Conservation (phyloP, 345 rosid species). For the Salix koriyanagi region DNA sequence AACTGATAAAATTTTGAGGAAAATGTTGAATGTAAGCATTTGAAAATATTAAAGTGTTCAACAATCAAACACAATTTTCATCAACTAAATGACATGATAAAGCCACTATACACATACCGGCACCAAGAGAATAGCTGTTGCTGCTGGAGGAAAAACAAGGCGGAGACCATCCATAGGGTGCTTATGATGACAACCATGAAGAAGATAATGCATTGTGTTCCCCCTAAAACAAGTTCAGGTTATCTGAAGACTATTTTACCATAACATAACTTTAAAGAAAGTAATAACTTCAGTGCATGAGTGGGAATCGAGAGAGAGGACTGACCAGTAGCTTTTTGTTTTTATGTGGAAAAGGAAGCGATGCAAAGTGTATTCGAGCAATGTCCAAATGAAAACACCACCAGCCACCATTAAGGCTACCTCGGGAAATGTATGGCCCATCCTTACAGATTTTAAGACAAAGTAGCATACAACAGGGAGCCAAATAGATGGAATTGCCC, state of each 20-base stretch:
- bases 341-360: conserved; percentile 94
- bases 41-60: neutral
- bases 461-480: conserved; percentile 70
- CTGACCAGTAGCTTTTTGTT: conserved; percentile 85
- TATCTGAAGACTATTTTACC: neutral
- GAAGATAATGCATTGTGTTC: conserved; percentile 72
- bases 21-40: neutral
- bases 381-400: conserved; percentile 82
- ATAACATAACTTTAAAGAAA: neutral
- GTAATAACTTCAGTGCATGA: neutral
- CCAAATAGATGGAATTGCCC: conserved; percentile 93
- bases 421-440: conserved; percentile 61
- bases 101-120: conserved; percentile 39
- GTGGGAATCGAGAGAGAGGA: conserved; percentile 11
- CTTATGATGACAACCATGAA: conserved; percentile 90
- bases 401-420: conserved; percentile 46
- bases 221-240: conserved; percentile 42
- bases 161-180: conserved; percentile 89
- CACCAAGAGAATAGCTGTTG: conserved; percentile 59
- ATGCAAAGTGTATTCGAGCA: conserved; percentile 82
- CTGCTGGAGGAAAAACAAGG: conserved; percentile 85
- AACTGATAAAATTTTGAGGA: neutral
- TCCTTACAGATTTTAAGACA: conserved; percentile 50
- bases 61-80: neutral
- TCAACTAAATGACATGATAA: neutral